Conservation (phyloP, 2,329 filamentous ascomycete species). For the Camptophora hylomeconis region DNA sequence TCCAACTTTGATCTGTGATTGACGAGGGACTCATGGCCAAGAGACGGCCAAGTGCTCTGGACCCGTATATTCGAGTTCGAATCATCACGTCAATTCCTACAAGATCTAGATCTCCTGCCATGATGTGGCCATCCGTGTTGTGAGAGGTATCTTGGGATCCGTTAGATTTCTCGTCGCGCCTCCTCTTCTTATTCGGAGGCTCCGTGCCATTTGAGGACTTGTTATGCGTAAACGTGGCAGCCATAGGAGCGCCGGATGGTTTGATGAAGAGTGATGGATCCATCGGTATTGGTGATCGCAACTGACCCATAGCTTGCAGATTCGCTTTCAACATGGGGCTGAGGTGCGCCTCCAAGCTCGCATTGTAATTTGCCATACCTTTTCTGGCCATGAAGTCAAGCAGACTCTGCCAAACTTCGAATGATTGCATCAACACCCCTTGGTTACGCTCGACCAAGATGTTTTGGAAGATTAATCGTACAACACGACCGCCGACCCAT, state of each 20-base stretch:
- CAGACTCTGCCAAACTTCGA: constrained; percentile 70
- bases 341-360: constrained; percentile 63
- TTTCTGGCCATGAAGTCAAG: constrained; percentile 36
- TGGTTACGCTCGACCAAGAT: constrained; percentile 84
- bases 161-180: constrained; percentile 73
- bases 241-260: constrained; percentile 77
- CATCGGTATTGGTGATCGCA: constrained; percentile 84
- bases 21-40: constrained; percentile 62
- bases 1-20: constrained; percentile 37
- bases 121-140: constrained; percentile 96
- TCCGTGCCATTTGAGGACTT: constrained; percentile 29
- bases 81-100: constrained; percentile 82
- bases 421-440: constrained; percentile 65
- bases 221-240: constrained; percentile 28
- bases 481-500: constrained; percentile 82
- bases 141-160: constrained; percentile 59
- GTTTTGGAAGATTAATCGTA: constrained; percentile 89
- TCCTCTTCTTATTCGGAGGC: constrained; percentile 50
- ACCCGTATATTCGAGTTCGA: constrained; percentile 76
- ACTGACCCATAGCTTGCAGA: constrained; percentile 82
- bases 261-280: constrained; percentile 80
- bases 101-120: constrained; percentile 89
- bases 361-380: constrained; percentile 46
- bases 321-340: constrained; percentile 73
- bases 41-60: constrained; percentile 71